Conservation (phyloP, 2,329 filamentous ascomycete genomes). For the Epicoccum nigrum region DNA sequence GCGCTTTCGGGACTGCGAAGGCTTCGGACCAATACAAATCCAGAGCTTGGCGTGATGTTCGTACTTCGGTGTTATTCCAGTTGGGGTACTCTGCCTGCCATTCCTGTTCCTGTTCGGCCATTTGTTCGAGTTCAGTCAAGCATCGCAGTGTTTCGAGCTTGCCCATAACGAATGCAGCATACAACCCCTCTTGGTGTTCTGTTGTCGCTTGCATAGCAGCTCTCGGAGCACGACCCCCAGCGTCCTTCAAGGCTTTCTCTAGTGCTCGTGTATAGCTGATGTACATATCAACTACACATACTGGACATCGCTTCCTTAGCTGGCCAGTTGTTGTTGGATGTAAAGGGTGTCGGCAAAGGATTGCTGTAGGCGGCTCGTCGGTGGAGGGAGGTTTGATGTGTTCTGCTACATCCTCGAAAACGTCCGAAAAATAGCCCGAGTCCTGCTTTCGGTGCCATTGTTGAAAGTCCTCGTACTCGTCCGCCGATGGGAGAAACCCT, state of each 20-base stretch:
- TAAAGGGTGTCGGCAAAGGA: conserved; percentile 30
- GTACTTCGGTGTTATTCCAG: conserved; percentile 15
- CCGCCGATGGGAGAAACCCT: conserved; percentile 32
- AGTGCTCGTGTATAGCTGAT: conserved; percentile 33
- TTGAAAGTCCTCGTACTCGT: conserved; percentile 39
- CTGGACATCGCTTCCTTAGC: conserved; percentile 31
- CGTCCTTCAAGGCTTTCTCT: conserved; percentile 27
- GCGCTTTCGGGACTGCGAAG: conserved; percentile 7
- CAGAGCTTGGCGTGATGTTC: conserved; percentile 34
- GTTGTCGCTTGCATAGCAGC: conserved; percentile 25
- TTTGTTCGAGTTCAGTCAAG: conserved; percentile 27
- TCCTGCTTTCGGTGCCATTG: conserved; percentile 38
- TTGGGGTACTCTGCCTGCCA: conserved; percentile 27
- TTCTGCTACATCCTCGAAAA: conserved; percentile 32
- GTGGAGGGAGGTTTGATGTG: conserved; percentile 20
- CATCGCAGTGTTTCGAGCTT: conserved; percentile 32
- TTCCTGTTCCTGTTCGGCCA: conserved; percentile 26
- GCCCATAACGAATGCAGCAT: conserved; percentile 32
- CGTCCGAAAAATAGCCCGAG: conserved; percentile 41
- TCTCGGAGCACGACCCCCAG: conserved; percentile 29
- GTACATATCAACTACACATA: conserved; percentile 35
- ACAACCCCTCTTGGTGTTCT: conserved; percentile 29
- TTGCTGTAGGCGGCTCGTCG: conserved; percentile 21
- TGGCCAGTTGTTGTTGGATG: conserved; percentile 26
- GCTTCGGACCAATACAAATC: conserved; percentile 34